Percentiles rank a stretch among this genome's conserved stretches.
These are phyloP conservation scores for Arabidopsis thaliana DNA, from an alignment of 345 rosid genomes.

Conservation along the genomic window DNA sequence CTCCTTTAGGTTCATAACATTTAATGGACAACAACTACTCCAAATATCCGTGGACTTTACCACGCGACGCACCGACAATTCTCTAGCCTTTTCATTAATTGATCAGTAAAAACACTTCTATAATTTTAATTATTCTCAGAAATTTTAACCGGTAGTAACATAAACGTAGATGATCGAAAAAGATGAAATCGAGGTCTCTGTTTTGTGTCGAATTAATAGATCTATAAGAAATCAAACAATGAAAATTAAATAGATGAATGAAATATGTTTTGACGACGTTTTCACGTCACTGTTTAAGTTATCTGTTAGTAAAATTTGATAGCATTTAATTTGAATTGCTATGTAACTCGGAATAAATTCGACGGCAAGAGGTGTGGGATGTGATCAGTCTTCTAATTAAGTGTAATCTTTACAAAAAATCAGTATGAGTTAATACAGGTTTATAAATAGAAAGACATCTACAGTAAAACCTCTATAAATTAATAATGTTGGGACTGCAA, in stretches of 20 bases:
- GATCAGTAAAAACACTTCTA: background rate
- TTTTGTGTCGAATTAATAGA: background rate
- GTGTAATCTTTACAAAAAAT: background rate
- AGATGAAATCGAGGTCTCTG: background rate
- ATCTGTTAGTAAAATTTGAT: background rate
- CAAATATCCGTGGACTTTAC: slow-evolving; percentile 34
- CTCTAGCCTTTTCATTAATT: background rate
- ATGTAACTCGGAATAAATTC: background rate
- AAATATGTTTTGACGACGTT: background rate
- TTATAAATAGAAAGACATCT: slow-evolving; percentile 5
- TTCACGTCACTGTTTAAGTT: background rate
- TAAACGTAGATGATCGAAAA: background rate
- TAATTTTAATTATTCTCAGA: background rate
- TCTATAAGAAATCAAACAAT: background rate
- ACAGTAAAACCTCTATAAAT: too few species aligned
- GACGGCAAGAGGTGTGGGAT: background rate
- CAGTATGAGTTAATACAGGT: background rate
- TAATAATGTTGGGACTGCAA: too few species aligned
- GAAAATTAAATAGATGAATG: background rate
- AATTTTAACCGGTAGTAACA: background rate
- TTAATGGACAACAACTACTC: slow-evolving; percentile 27
- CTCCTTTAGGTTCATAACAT: slow-evolving; percentile 23
- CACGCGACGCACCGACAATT: slow-evolving; percentile 28
- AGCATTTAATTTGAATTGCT: background rate
- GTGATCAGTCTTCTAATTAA: background rate